Base-by-base conservation (phyloP, 768 basidiomycete species). In the Dioszegia hungarica region DNA sequence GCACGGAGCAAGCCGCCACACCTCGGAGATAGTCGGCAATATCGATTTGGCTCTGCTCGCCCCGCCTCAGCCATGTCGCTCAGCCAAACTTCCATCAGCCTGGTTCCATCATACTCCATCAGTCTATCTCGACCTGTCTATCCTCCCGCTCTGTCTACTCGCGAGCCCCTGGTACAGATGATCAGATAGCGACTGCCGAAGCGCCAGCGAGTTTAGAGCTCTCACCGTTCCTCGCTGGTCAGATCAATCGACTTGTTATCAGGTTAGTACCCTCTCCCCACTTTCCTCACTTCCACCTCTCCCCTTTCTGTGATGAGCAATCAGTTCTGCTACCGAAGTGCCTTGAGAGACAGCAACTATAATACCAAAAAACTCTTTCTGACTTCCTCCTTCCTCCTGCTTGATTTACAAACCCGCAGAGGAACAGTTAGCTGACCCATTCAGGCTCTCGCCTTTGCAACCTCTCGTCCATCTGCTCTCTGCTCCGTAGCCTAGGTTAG, bases 251-350 rank as follows among this genome's bases (percentile, higher is more conserved):
- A 49, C 24, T 20, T 10, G 11, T 22, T 12, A 22, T 15, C 36
- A 37, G 49, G 49, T 51, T 51, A 53, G 52, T 53, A n/a, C 11
- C 20, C 5, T 20, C 43, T 38, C 48, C 22, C n/a, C n/a, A n/a
- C n/a, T n/a, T 9, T 34, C 36, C 39, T 20, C 46, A 22, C 17
- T 28, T 24, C 38, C 11, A n/a, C 56, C 39, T 29, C 9, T 37
- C 41, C 20, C 28, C 34, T 39, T 55, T 45, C 52, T 58, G 48
- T 69, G 70, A 72, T 69, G 70, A 63, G 63, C 51, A 49, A 67
- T 72, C 70, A 72, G 70, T 72, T 72, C 70, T 72, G 70, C 70
- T 72, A 65, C 70, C 70, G 70, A 72, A 61, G 56, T 56, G 33
- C 49, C 70, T 56, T 72, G 70, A 72, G 70, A 61, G 70, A 72